A percentile compares a stretch with the other conserved stretches of the same genome.
Evolutionary conservation across 2,329 filamentous ascomycete genomes (phyloP).

Genomic region (Myriosclerotinia scirpicola): DNA sequence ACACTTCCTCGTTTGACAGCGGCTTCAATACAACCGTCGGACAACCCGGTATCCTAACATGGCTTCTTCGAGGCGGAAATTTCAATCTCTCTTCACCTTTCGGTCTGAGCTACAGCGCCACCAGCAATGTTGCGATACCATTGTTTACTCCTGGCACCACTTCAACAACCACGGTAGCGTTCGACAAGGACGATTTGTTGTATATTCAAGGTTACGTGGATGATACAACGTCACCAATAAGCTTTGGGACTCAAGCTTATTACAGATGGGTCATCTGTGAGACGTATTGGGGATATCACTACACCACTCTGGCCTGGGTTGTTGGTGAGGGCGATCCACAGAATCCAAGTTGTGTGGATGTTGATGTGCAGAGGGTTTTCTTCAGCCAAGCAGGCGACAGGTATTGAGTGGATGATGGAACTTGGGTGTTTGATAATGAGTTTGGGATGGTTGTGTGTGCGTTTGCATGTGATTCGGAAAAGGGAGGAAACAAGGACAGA

Average conservation of each 20-base stretch:
- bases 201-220: conserved; percentile 45
- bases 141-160: conserved; percentile 41
- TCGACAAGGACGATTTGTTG: conserved; percentile 44
- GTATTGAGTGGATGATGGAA: neutral
- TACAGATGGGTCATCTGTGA: conserved; percentile 49
- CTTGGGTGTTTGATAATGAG: neutral
- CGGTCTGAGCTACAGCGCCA: conserved; percentile 42
- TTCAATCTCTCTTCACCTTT: conserved; percentile 42
- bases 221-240: conserved; percentile 43
- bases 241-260: conserved; percentile 28
- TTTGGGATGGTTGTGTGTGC: neutral
- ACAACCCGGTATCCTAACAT: conserved; percentile 33
- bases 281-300: conserved; percentile 45
- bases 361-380: conserved; percentile 43
- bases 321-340: conserved; percentile 44
- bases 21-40: conserved; percentile 30
- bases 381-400: too few species aligned
- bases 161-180: conserved; percentile 40
- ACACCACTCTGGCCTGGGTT: conserved; percentile 47
- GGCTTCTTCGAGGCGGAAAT: conserved; percentile 30
- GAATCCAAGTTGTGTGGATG: conserved; percentile 48
- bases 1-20: conserved; percentile 29
- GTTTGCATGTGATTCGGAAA: neutral
- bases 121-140: conserved; percentile 46
- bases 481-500: neutral